phyloP scores from a whole-genome alignment of 2,329 filamentous ascomycete genomes.

The Cercospora citrullina region DNA sequence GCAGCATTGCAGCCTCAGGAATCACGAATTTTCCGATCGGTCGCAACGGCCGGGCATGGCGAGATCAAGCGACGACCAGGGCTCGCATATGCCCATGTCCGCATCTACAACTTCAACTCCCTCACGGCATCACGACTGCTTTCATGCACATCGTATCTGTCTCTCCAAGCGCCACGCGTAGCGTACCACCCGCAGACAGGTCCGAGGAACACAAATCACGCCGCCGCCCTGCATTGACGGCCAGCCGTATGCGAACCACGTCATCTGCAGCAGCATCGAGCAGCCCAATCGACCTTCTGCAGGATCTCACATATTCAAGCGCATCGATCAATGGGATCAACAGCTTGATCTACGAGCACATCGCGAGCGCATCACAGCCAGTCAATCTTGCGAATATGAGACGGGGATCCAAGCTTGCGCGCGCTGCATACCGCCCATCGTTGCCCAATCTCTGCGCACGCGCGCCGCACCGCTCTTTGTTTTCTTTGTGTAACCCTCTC shows the following conservation, averaged over 20 bases:
- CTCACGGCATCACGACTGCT: background rate
- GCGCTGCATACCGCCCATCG: no score
- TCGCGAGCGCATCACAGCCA: no score
- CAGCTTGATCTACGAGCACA: no score
- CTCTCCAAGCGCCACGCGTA: background rate
- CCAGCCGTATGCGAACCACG: background rate
- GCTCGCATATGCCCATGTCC: background rate
- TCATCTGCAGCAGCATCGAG: background rate
- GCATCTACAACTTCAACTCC: background rate
- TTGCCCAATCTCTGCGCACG: no score
- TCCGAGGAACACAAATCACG: background rate
- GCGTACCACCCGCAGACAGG: background rate
- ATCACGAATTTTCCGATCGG: background rate
- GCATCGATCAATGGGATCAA: background rate
- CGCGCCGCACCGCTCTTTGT: conserved; percentile 3
- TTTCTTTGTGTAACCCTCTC: background rate
- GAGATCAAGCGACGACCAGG: background rate
- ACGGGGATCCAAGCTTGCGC: no score
- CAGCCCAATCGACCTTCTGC: background rate
- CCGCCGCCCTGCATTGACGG: background rate
- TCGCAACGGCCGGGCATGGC: background rate
- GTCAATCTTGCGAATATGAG: no score
- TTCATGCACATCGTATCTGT: background rate
- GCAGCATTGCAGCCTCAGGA: background rate
- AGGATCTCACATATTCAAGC: background rate